Evolutionary conservation across 495 filamentous ascomycete genomes (phyloP), one percentile per base, ranked within the genome.

Genomic region (Neurospora tetrasperma): DNA sequence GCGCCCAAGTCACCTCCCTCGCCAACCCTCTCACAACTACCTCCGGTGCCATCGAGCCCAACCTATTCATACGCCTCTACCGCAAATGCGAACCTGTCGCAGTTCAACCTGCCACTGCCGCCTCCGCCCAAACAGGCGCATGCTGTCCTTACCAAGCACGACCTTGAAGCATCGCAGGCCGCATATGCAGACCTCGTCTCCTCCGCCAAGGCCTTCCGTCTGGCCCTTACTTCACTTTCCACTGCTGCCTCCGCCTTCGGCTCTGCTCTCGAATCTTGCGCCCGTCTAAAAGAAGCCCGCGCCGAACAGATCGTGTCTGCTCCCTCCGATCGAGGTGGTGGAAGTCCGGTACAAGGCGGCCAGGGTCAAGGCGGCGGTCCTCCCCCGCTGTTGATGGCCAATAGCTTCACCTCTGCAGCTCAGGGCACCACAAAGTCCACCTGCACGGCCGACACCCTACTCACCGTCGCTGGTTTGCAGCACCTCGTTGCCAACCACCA

Each of bases 401-500:
- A 85, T 75, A 84, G 79, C 74, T 86, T 87, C 78, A 66, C 27
- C 27, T 66, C 54, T 35, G 54, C 54, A 66, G 54, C 54, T 27
- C 54, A 66, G 31, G 54, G 54, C 54, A 81, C 82, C 73, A 81
- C 83, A 42, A 85, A 86, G 73, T 85, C 84, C 44, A 79, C 80
- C 20, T 89, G 88, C 80, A 90, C 88, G 1, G 89, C 88, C 10
- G 88, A 90, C 78, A 82, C 83, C 31, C 79, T 90, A 20, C 79
- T 90, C 42, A 84, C 86, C 43, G 85, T 87, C 11, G 85, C 86
- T 43, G 89, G 89, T n/a, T 81, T 90, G 59, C 89, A 90, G 75
- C 88, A 90, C 74, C 80, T 90, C 38, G 85, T 90, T 27, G 88
- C 88, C 14, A 90, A 90, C 78, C 89, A 90, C 78, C 87, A 89